Evolutionary conservation across 495 filamentous ascomycete genomes (phyloP), one percentile per base, ranked within the genome.

Genomic region (Penicillium riverlandense): DNA sequence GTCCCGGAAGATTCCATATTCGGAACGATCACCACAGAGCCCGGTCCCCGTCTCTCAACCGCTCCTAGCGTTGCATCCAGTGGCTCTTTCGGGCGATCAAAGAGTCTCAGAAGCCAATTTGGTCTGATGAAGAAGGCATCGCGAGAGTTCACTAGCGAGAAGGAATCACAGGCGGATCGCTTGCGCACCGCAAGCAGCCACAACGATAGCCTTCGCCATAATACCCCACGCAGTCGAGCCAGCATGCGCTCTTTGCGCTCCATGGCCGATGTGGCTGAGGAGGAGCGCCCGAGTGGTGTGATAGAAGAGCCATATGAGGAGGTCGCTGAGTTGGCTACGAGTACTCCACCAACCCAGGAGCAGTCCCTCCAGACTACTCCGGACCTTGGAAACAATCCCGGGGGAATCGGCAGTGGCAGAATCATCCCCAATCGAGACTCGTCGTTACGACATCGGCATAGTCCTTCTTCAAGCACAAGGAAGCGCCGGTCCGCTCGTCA

Each of bases 341-440:
- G 47, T 13, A 58, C 57, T n/a, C 52, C 61, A 38, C 52, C 61
- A n/a, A 56, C 39, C 30, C 41, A 48, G 16, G 65, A 67, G 14
- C 38, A 50, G 6, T 62, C 63, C 1, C 42, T 55, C 29, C 57
- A 60, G 31, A 55, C 40, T 31, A 52, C 55, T 4, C 62, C 57
- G 10, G 63, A 69, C 12, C 47, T 51, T 33, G 45, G 50, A 12
- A 54, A 49, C 28, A 67, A 59, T 22, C 71, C 65, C 2, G 69
- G 71, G 12, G 65, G 66, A 1, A 68, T 73, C 40, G 69, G 71
- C 43, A 72, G 67, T 40, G 70, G 71, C 7, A 38, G 74, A 59
- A 48, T 74, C 8, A 85, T 88, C 38, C 84, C 84, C 6, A 69
- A 75, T 4, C 70, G 83, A 42, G 83, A 86, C 38, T 87, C 83